These are phyloP conservation scores for Solanum sejunctum DNA, from an alignment of 257 asterid genomes.

Conservation along the genomic window DNA sequence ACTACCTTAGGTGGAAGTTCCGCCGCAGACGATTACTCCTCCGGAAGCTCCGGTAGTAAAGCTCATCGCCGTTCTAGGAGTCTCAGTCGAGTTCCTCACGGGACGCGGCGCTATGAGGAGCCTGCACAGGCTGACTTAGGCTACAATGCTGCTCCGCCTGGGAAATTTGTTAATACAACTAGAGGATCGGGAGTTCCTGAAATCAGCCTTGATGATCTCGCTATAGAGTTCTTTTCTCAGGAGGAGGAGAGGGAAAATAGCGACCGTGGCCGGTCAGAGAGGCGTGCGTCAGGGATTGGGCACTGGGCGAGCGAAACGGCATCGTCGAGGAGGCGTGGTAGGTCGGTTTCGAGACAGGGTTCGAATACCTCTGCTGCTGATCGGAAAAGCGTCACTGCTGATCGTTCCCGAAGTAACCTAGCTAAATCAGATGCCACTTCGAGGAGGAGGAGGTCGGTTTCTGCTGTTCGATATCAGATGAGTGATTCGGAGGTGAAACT, in stretches of 20 bases:
- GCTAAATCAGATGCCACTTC: constrained; percentile 25
- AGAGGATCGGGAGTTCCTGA: constrained; percentile 71
- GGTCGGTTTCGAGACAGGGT: constrained; percentile 54
- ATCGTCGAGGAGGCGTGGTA: constrained; percentile 65
- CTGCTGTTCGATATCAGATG: constrained; percentile 48
- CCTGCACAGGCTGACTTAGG: constrained; percentile 13
- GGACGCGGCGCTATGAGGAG: constrained; percentile 19
- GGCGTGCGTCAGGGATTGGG: constrained; percentile 40
- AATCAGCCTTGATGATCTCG: constrained; percentile 81
- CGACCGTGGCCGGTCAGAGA: constrained; percentile 23
- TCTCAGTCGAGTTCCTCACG: constrained; percentile 30
- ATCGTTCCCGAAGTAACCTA: constrained; percentile 15
- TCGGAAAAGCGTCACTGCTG: constrained; percentile 5
- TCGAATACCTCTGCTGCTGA: constrained; percentile 11
- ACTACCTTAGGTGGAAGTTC: constrained; percentile 33
- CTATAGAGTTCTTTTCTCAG: constrained; percentile 52
- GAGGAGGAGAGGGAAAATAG: constrained; percentile 21
- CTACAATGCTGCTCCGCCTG: constrained; percentile 29
- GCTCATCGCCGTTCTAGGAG: constrained; percentile 35
- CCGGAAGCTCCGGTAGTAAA: constrained; percentile 10
- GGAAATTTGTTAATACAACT: constrained; percentile 64
- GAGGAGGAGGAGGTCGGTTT: constrained; percentile 60
- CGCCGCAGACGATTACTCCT: neutral
- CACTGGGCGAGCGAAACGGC: constrained; percentile 81
- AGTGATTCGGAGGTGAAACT: constrained; percentile 59